Evolutionary conservation across 345 rosid species (phyloP), one percentile per base, ranked within the genome.

Genomic region (Dipteronia sinensis): DNA sequence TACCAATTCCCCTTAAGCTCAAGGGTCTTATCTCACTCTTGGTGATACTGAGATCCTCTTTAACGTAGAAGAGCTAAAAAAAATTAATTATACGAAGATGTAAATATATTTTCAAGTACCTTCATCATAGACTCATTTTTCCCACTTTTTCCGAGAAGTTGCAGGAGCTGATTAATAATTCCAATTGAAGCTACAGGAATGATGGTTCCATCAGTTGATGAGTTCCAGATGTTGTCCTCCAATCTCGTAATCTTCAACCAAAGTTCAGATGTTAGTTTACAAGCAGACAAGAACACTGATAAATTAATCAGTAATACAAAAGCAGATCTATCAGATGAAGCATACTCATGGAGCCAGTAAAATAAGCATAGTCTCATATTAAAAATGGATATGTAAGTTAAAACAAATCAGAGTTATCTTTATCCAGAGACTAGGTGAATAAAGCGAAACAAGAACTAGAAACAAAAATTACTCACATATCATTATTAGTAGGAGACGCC

Each of bases 81-180:
- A 42, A 76, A 31, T 53, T 12, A 67, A 10, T 38, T 17, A n/a
- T 34, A 7, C 9, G 29, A 10, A 17, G 22, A 38, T n/a, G 53
- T 40, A 65, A 31, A 78, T 58, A 19, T 62, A 40, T 68, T 47
- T 72, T 75, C 31, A 34, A 71, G 56, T 70, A 93, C 97, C 98
- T 93, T 93, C 83, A 92, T 82, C 98, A 93, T 93, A 49, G 87
- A 77, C 81, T 93, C 98, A 44, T 83, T 80, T 85, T 87, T 95
- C 76, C 98, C 98, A 83, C 94, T 90, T 86, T 85, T 92, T 51
- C 97, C 97, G 29, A 92, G 85, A 76, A 90, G 86, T 85, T 86
- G 91, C 76, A 93, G 84, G 79, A 95, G 91, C 83, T 90, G 98
- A 83, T 92, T 93, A 62, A 85, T 76, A 77, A 93, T 81, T 51